phyloP scores from a whole-genome alignment of 2,329 filamentous ascomycete genomes.

The Capronia coronata region DNA sequence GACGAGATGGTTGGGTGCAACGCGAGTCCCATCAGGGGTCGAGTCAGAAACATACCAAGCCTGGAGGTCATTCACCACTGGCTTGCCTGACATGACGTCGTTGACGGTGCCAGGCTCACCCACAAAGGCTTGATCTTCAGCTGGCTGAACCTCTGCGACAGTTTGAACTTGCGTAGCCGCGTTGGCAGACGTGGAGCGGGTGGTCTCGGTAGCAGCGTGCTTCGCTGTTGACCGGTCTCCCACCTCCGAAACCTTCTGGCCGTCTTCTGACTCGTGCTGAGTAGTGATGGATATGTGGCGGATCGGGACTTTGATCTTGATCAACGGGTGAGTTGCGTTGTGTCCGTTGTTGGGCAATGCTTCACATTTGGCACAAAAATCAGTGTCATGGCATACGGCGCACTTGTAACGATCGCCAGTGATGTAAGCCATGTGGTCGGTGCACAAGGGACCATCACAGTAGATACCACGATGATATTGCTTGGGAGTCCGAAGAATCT shows the following conservation, averaged over 20 bases:
- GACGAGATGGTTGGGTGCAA: constrained; percentile 67
- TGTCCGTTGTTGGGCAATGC: constrained; percentile 76
- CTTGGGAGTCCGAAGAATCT: constrained; percentile 25
- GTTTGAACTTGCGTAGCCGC: constrained; percentile 62
- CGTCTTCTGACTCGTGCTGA: constrained; percentile 66
- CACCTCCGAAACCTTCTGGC: constrained; percentile 59
- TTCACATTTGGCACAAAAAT: constrained; percentile 94
- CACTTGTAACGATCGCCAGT: constrained; percentile 91
- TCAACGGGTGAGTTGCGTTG: constrained; percentile 91
- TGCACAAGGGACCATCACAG: constrained; percentile 90
- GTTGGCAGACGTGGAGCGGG: constrained; percentile 44
- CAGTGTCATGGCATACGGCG: constrained; percentile 85
- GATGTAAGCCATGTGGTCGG: constrained; percentile 57
- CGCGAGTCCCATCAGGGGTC: constrained; percentile 67
- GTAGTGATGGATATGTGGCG: constrained; percentile 83
- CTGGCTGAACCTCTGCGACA: constrained; percentile 64
- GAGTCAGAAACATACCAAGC: constrained; percentile 71
- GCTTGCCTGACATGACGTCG: constrained; percentile 28
- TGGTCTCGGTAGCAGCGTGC: constrained; percentile 49
- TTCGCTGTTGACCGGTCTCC: constrained; percentile 55
- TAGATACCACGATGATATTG: constrained; percentile 74
- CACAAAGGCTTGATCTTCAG: constrained; percentile 34
- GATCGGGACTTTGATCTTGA: constrained; percentile 94
- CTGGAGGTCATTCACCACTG: constrained; percentile 47
- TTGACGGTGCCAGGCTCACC: constrained; percentile 2